Percentiles rank a stretch among this genome's conserved stretches.
Evolutionary conservation across 2,329 filamentous ascomycete genomes (phyloP).

Genomic region (Tolypocladium tropicale): DNA sequence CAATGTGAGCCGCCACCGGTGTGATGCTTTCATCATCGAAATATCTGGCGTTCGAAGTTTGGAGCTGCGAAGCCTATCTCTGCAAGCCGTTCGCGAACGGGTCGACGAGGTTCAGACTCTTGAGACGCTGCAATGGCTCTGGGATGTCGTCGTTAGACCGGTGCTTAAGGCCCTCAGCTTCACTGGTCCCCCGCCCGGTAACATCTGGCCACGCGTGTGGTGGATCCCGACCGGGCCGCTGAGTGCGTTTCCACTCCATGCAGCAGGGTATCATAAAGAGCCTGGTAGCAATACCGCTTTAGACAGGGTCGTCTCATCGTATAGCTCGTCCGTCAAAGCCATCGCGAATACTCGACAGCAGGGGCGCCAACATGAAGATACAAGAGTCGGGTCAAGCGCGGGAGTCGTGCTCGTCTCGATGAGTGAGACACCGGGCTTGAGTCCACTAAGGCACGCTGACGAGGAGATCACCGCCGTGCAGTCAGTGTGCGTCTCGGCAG

Average conservation of each 20-base stretch:
- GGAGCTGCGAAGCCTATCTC: constrained; percentile 7
- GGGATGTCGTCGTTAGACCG: constrained; percentile 14
- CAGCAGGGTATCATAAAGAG: constrained; percentile 18
- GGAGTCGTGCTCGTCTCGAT: constrained; percentile 21
- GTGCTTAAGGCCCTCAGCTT: constrained; percentile 17
- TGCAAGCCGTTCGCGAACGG: background rate
- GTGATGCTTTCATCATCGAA: constrained; percentile 20
- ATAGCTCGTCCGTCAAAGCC: constrained; percentile 20
- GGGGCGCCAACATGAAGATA: background rate
- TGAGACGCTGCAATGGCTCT: constrained; percentile 17
- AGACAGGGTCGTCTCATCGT: constrained; percentile 26
- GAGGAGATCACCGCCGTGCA: constrained; percentile 9
- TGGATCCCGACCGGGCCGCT: constrained; percentile 23
- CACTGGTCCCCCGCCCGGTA: constrained; percentile 3
- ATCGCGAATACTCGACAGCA: constrained; percentile 12
- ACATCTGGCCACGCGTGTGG: constrained; percentile 18
- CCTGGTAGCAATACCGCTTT: constrained; percentile 12
- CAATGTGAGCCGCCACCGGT: constrained; percentile 16
- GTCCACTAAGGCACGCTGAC: constrained; percentile 7
- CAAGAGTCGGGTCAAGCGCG: background rate
- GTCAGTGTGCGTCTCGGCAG: constrained; percentile 1
- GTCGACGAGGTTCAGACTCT: background rate
- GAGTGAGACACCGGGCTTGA: constrained; percentile 3
- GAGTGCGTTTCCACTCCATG: constrained; percentile 20
- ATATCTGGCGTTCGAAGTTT: constrained; percentile 7